Base-by-base conservation (phyloP, 768 basidiomycete genomes). In the Hemileccinum rubropunctum region DNA sequence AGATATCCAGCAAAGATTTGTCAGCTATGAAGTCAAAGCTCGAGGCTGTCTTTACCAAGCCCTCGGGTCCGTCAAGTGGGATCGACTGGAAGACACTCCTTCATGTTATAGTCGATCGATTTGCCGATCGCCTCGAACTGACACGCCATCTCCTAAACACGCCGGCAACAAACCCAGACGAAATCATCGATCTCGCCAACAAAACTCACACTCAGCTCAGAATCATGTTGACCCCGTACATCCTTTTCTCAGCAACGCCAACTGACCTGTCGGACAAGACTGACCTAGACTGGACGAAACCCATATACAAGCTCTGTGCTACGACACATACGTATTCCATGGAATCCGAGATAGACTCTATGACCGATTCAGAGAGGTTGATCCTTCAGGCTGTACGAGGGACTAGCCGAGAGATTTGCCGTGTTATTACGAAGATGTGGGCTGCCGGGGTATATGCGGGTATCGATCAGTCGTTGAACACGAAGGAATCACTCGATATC, bases 381-480 rank as follows among this genome's bases (percentile, higher is more conserved):
- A 36, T 36, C 17, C 17, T 36, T 6, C 45, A 40, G 9, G 63
- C 51, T 4, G 20, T 73, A 3, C 60, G 61, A n/a, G 73, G 60
- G 5, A 76, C 74, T 0, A 69, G 49, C 2, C 66, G 60, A 28
- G 77, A 80, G 55, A 76, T 79, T 20, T 81, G 78, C 48, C 67
- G 76, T 0, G 71, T 73, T 0, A 52, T 74, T 30, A 75, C 76
- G 6, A 64, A 58, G 35, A 36, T 36, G 35, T 36, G 35, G 35
- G 35, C 17, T 36, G 35, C 35, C 13, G 35, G 35, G 5, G 17
- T 36, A 17, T 36, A 36, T 17, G 35, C 35, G 35, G 35, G 35
- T 17, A n/a, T 36, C n/a, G 35, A 36, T 9, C 9, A 4, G 17
- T 36, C 35, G 17, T 17, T 36, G 35, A 36, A 36, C 35, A 36